phyloP scores from a whole-genome alignment of 495 filamentous ascomycete species.

The Aspergillus bertholletiae region DNA sequence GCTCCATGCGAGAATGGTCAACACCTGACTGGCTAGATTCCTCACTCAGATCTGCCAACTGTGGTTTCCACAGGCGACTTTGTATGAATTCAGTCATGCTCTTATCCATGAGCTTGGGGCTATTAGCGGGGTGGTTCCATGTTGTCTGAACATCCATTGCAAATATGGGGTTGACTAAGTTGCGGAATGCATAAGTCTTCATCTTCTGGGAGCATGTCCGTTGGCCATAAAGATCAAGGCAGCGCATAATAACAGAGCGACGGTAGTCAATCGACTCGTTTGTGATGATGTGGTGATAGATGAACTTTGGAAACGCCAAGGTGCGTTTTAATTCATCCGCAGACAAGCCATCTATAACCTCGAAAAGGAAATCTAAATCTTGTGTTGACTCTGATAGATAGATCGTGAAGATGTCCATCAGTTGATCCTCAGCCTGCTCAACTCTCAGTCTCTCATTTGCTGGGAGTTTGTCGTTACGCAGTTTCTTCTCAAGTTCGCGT shows the following conservation, averaged over 20 bases:
- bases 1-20: conserved; percentile 93
- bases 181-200: conserved; percentile 88
- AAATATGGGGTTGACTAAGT: conserved; percentile 93
- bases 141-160: conserved; percentile 88
- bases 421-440: conserved; percentile 81
- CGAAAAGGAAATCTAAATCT: conserved; percentile 87
- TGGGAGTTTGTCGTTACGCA: conserved; percentile 65
- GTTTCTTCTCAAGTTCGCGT: conserved; percentile 68
- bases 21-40: conserved; percentile 82
- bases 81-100: conserved; percentile 87
- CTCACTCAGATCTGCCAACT: conserved; percentile 77
- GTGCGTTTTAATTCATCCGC: conserved; percentile 75
- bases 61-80: conserved; percentile 89
- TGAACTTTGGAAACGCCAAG: conserved; percentile 71
- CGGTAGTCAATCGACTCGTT: conserved; percentile 87
- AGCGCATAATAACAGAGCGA: conserved; percentile 76
- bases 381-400: conserved; percentile 69
- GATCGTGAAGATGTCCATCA: conserved; percentile 80
- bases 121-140: conserved; percentile 50
- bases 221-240: conserved; percentile 81
- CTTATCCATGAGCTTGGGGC: conserved; percentile 78
- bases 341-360: conserved; percentile 80
- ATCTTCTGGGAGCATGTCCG: conserved; percentile 75
- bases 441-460: conserved; percentile 75
- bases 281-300: conserved; percentile 80